Base-by-base conservation (phyloP, 176 grass and related monocot genomes). In the Lolium rigidum region DNA sequence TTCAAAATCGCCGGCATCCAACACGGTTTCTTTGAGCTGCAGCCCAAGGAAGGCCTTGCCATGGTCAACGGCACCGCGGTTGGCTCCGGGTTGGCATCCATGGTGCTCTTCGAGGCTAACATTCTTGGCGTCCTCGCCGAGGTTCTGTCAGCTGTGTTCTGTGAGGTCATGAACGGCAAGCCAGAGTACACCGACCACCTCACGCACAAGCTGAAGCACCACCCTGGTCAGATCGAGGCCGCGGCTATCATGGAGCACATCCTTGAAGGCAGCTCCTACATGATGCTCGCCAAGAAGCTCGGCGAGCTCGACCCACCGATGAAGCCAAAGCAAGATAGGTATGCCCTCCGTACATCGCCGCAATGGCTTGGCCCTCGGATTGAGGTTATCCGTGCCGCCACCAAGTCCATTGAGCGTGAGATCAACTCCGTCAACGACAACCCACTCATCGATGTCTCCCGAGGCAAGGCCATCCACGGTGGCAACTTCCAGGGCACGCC, bases 171-270 rank as follows among this genome's bases (percentile, higher is more conserved):
- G 93, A 87, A 92, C 73, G 90, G 93, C 81, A 95, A 95, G 65
- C 90, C 90, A n/a, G 93, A 95, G 86, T 95, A 88, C 88, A 95
- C 93, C 3, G 93, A 95, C 80, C 93, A 95, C 81, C 89, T 93
- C 5, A 93, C 91, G 7, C 94, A 95, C 82, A 95, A 95, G 86
- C 48, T 95, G 22, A 95, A 93, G 89, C 94, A 92, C n/a, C 91
- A 92, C 21, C 91, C 91, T 0, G 91, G 91, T 14, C 91, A 92
- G 80, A 92, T 92, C 14, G 91, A 92, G 84, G 91, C 91, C 1
- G 91, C 87, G 4, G 91, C 91, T 37, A 87, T 92, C 69, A 92
- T 92, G 91, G 90, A 92, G 73, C 87, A 92, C 64, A 76, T 92
- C 16, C 71, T 92, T 2, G 90, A 86, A 1, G 90, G 90, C 7